Evolutionary conservation across 2,329 filamentous ascomycete species (phyloP).

Genomic region (Huntiella decipiens): DNA sequence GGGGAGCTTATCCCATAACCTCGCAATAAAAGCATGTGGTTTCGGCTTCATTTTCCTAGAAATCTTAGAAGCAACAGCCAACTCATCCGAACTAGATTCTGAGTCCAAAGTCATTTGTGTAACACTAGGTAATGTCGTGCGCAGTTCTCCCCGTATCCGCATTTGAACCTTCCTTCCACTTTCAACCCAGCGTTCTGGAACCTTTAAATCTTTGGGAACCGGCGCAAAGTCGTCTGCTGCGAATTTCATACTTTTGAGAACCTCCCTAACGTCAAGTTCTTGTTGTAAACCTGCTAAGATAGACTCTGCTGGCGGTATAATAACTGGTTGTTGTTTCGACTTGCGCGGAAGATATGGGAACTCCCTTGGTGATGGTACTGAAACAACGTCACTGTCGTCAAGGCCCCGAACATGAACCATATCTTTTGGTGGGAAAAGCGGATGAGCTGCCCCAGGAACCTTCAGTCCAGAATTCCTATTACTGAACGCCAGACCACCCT

Average conservation of each 20-base stretch:
- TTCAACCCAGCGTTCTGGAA: constrained; percentile 38
- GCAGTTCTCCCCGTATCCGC: constrained; percentile 28
- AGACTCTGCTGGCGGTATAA: constrained; percentile 24
- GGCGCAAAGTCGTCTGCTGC: constrained; percentile 24
- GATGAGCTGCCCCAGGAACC: constrained; percentile 44
- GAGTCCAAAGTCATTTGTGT: background rate
- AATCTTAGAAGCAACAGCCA: constrained; percentile 11
- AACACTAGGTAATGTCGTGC: constrained; percentile 14
- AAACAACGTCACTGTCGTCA: background rate
- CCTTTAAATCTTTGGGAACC: constrained; percentile 29
- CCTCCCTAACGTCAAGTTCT: constrained; percentile 15
- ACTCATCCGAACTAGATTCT: constrained; percentile 20
- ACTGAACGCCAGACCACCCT: constrained; percentile 21
- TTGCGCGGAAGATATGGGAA: constrained; percentile 19
- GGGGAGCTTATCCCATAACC: constrained; percentile 40
- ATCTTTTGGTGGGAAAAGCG: constrained; percentile 52
- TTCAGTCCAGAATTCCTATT: constrained; percentile 29
- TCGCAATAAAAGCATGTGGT: constrained; percentile 38
- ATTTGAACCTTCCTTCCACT: constrained; percentile 34
- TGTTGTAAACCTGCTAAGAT: constrained; percentile 20
- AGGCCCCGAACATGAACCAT: constrained; percentile 44
- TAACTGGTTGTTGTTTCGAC: constrained; percentile 29
- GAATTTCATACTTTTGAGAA: constrained; percentile 16
- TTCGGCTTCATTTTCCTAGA: background rate
- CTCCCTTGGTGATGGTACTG: background rate